A percentile compares a stretch with the other conserved stretches of the same genome.
These are phyloP conservation scores for Globisporangium solare DNA, from an alignment of 352 stramenopile species.

Conservation along the genomic window DNA sequence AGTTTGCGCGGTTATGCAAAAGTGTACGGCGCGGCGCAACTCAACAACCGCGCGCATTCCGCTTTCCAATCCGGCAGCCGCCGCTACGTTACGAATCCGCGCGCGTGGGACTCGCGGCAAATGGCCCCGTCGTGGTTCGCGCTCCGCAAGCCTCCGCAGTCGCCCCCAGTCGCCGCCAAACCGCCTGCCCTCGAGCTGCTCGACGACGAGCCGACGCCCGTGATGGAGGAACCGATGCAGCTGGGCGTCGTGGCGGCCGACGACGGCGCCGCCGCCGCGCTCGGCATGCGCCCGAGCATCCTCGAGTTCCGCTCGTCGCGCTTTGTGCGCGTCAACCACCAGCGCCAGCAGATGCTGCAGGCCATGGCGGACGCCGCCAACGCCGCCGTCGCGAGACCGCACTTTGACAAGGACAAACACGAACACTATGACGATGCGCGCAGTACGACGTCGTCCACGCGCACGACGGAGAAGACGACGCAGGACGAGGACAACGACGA, in stretches of 20 bases:
- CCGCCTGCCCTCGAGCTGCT: constrained; percentile 7
- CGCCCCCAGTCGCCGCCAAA: background rate
- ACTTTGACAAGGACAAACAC: background rate
- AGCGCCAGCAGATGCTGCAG: constrained; percentile 42
- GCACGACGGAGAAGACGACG: constrained; percentile 16
- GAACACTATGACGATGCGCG: background rate
- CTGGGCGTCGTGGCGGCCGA: constrained; percentile 19
- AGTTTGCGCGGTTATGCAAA: no score
- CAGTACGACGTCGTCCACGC: constrained; percentile 14
- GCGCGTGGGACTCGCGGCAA: no score
- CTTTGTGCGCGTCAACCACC: constrained; percentile 40
- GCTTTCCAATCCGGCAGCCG: background rate
- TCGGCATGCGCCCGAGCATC: constrained; percentile 31
- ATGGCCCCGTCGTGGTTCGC: no score
- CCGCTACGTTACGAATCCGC: no score
- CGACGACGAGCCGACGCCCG: constrained; percentile 3
- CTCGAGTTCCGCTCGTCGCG: constrained; percentile 45
- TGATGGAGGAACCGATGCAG: constrained; percentile 13
- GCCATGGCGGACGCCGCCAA: constrained; percentile 22
- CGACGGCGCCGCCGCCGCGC: constrained; percentile 10
- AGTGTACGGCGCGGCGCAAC: background rate
- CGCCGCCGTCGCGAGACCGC: constrained; percentile 1
- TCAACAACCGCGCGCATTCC: background rate
- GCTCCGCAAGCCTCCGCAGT: background rate
- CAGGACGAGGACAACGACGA: constrained; percentile 9